Base-by-base conservation (phyloP, 495 filamentous ascomycete species). In the Penicillium steckii region DNA sequence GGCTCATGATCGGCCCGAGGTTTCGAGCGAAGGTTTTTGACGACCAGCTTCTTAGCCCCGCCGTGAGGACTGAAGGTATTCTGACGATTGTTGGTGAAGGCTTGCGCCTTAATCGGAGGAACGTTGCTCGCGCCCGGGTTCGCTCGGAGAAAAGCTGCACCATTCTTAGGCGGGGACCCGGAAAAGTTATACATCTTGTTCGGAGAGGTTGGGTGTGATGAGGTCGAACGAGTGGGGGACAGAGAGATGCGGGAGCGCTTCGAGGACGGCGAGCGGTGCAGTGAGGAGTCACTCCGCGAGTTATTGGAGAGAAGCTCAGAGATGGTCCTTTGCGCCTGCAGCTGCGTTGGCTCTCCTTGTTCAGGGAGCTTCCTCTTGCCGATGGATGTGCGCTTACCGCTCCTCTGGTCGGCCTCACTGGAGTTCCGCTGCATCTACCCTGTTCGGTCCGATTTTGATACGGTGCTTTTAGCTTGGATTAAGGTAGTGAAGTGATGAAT, bases 21-120 rank as follows among this genome's bases (percentile, higher is more conserved):
- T 1, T 80, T 68, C 3, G 77, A 78, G 25, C 86, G 82, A 53
- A 96, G 78, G 61, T 96, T 96, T 79, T 94, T 95, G 46, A 97
- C 85, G 1, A 87, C 79, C 9, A 98, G 79, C 69, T 85, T 92
- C 72, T 87, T 90, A n/a, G 88, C 77, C 18, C 88, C 87, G 7
- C 66, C 71, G 53, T 74, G 66, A 24, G 72, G 73, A 32, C 69
- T 72, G 47, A 75, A 75, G 41, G 70, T 71, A 54, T 58, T 69
- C 48, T 71, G 69, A 21, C 68, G 67, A 7, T 55, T 40, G 22
- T 57, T 46, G 24, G 62, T 66, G 38, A 67, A 52, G 1, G 66
- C 48, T n/a, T 66, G 67, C 27, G 65, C 17, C 45, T 67, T 67
- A 9, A 48, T 41, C 0, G 53, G 26, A 9, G 61, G 51, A 18